These are phyloP conservation scores for Porcisia hertigi DNA, from an alignment of 208 protist genomes.

Conservation along the genomic window DNA sequence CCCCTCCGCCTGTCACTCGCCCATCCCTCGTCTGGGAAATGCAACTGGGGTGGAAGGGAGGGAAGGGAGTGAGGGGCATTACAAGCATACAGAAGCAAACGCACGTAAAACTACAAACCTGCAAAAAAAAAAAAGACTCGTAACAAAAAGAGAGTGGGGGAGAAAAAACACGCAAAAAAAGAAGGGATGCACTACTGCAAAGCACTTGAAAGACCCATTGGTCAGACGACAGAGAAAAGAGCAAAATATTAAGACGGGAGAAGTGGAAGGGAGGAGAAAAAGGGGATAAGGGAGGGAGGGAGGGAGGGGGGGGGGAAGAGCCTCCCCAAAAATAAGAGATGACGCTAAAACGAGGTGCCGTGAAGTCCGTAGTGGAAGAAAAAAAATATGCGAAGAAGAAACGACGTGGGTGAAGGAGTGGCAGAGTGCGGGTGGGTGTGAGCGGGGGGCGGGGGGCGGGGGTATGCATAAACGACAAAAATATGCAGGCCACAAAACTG, in stretches of 20 bases:
- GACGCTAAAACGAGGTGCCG: background rate
- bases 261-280: background rate
- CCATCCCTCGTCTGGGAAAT: background rate
- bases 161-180: background rate
- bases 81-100: background rate
- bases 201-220: too few relatives aligned
- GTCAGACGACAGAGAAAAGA: too few relatives aligned
- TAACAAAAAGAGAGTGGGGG: background rate
- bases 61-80: background rate
- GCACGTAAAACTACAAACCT: background rate
- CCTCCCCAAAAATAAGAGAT: too few relatives aligned
- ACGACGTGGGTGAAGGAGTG: too few relatives aligned
- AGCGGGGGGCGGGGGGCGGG: too few relatives aligned
- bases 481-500: background rate
- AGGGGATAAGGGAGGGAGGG: background rate
- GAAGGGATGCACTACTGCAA: too few relatives aligned
- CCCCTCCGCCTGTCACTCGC: background rate
- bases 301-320: too few relatives aligned
- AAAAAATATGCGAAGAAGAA: background rate
- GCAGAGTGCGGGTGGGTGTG: too few relatives aligned
- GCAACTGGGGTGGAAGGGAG: background rate
- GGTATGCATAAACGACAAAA: background rate
- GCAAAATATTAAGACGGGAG: too few relatives aligned
- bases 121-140: background rate
- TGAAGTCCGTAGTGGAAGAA: background rate